Conservation (phyloP, 192 early-diverging fungal species). For the Coemansia sp. region DNA sequence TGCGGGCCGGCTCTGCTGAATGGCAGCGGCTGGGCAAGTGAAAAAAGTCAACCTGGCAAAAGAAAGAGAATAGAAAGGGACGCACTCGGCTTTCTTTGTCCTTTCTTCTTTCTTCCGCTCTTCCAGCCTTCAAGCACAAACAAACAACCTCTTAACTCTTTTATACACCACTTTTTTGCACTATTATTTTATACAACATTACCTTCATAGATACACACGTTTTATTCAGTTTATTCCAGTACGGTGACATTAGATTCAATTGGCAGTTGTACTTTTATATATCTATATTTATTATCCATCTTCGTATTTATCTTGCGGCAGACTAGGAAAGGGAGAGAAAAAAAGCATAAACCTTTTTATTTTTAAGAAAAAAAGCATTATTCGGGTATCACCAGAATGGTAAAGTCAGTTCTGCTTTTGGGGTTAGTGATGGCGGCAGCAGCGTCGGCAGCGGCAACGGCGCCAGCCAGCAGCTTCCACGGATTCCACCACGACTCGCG, state of each 20-base stretch:
- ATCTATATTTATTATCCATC: no score
- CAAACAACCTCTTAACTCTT: neutral
- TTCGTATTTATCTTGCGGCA: no score
- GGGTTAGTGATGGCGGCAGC: constrained; percentile 32
- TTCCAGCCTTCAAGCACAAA: no score
- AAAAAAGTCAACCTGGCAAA: no score
- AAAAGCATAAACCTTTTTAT: neutral
- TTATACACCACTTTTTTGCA: neutral
- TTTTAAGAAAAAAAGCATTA: neutral
- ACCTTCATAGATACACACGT: no score
- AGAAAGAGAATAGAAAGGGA: no score
- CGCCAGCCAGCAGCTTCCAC: constrained; percentile 29
- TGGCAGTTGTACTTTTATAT: neutral
- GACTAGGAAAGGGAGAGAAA: no score
- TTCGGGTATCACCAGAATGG: constrained; percentile 23
- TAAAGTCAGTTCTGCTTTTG: constrained; percentile 44
- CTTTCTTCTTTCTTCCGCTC: no score
- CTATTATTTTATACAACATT: neutral
- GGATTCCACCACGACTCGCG: constrained; percentile 45
- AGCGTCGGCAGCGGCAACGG: constrained; percentile 8
- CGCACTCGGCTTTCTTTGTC: no score
- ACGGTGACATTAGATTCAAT: neutral
- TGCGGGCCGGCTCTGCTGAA: neutral
- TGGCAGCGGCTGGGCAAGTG: no score
- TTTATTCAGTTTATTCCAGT: neutral